These are phyloP conservation scores for Mycena belliarum DNA, from an alignment of 768 basidiomycete species.

Conservation along the genomic window DNA sequence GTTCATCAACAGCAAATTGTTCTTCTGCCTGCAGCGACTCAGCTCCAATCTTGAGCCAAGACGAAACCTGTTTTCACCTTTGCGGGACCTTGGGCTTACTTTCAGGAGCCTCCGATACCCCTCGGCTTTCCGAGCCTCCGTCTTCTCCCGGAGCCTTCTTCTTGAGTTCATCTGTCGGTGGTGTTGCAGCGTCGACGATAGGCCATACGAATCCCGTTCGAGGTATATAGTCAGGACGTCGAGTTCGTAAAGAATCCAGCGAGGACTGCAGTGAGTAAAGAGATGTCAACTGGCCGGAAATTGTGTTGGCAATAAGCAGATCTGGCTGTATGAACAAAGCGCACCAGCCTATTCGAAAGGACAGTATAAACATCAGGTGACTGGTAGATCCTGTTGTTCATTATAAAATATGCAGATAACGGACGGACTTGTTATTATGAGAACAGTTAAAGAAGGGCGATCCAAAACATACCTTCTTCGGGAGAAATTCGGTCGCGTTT, in stretches of 20 bases:
- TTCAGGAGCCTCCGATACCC: slow-evolving; percentile 27
- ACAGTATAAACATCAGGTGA: slow-evolving; percentile 84
- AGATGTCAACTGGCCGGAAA: slow-evolving; percentile 56
- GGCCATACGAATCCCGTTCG: slow-evolving; percentile 87
- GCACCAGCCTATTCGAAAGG: slow-evolving; percentile 80
- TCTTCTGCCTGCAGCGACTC: slow-evolving; percentile 52
- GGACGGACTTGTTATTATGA: slow-evolving; percentile 58
- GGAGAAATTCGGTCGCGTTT: slow-evolving; percentile 84
- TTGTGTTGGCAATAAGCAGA: neutral
- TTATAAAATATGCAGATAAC: slow-evolving; percentile 82
- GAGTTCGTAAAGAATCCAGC: slow-evolving; percentile 67
- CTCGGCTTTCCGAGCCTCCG: slow-evolving; percentile 23
- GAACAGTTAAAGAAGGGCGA: slow-evolving; percentile 4
- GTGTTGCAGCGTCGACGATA: slow-evolving; percentile 58
- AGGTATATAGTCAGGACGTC: slow-evolving; percentile 82
- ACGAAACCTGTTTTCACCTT: neutral
- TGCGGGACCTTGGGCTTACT: slow-evolving; percentile 27
- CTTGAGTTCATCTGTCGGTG: slow-evolving; percentile 43
- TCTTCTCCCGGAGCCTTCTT: slow-evolving; percentile 35
- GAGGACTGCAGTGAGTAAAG: slow-evolving; percentile 74
- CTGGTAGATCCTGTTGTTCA: slow-evolving; percentile 88
- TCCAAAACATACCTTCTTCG: slow-evolving; percentile 60
- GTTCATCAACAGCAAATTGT: slow-evolving; percentile 66
- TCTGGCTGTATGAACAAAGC: slow-evolving; percentile 17
- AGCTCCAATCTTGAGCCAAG: slow-evolving; percentile 35